Conservation (phyloP, 257 asterid genomes). For the Solanum peruvianum region DNA sequence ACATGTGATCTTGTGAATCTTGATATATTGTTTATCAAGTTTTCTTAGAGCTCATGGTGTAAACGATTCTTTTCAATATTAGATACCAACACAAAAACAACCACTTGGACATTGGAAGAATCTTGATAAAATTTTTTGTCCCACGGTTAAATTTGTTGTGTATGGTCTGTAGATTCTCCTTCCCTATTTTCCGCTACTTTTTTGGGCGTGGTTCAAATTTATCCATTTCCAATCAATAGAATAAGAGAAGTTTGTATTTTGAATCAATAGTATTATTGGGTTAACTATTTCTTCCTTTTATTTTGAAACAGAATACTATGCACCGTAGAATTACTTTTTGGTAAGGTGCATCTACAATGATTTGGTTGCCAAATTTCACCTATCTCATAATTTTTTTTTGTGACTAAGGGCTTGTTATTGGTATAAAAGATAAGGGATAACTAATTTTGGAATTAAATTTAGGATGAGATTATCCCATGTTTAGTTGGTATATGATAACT, state of each 20-base stretch:
- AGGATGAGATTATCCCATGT: background rate
- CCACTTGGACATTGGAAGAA: background rate
- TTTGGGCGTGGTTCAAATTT: too few relatives aligned
- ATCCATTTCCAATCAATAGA: too few relatives aligned
- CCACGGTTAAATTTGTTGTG: too few relatives aligned
- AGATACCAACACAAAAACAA: background rate
- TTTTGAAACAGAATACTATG: background rate
- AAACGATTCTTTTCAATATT: background rate
- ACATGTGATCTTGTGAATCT: background rate
- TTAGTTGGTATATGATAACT: background rate
- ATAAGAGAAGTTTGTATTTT: too few relatives aligned
- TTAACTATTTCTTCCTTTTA: background rate
- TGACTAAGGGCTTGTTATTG: too few relatives aligned
- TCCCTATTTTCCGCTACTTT: too few relatives aligned
- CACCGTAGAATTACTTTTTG: background rate
- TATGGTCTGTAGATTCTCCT: too few relatives aligned
- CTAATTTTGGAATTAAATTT: background rate
- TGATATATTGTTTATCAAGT: background rate
- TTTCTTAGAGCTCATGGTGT: background rate
- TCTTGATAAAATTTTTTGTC: too few relatives aligned
- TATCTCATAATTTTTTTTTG: too few relatives aligned
- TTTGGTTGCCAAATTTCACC: background rate
- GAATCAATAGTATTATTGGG: background rate
- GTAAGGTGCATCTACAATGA: background rate
- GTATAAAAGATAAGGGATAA: background rate